A percentile compares a stretch with the other conserved stretches of the same genome.
phyloP scores from a whole-genome alignment of 805 yeast species.

The Lipomyces mesembrius region DNA sequence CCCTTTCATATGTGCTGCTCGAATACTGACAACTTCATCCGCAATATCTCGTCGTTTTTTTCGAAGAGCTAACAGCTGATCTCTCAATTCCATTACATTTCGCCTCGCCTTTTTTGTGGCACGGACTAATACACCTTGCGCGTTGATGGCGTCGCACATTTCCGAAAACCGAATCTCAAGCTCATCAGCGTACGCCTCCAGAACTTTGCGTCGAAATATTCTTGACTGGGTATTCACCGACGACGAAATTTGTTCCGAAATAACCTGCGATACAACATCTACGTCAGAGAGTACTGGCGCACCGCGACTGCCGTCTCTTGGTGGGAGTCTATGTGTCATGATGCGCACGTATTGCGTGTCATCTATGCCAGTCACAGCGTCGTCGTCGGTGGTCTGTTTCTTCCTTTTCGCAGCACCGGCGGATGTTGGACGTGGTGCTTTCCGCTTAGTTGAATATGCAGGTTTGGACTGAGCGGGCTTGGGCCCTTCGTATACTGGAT shows the following conservation, averaged over 20 bases:
- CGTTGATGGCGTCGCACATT: slow-evolving; percentile 31
- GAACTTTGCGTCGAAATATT: slow-evolving; percentile 11
- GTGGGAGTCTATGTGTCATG: slow-evolving; percentile 17
- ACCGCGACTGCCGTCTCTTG: slow-evolving; percentile 12
- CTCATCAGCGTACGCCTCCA: slow-evolving; percentile 31
- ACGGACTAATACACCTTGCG: slow-evolving; percentile 17
- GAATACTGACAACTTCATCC: slow-evolving; percentile 10
- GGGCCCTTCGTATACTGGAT: neutral
- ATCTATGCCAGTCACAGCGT: slow-evolving; percentile 2
- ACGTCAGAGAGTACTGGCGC: slow-evolving; percentile 25
- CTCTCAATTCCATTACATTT: slow-evolving; percentile 12
- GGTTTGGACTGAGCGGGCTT: neutral
- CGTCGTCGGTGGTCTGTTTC: neutral
- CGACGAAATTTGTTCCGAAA: slow-evolving; percentile 24
- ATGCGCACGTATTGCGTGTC: slow-evolving; percentile 15
- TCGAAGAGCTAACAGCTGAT: slow-evolving; percentile 25
- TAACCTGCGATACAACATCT: slow-evolving; percentile 30
- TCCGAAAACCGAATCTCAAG: slow-evolving; percentile 23
- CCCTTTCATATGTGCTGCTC: slow-evolving; percentile 15
- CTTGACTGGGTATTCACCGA: slow-evolving; percentile 3
- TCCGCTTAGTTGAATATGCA: neutral
- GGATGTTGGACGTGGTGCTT: neutral
- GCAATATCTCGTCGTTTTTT: slow-evolving; percentile 15
- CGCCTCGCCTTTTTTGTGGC: slow-evolving; percentile 15
- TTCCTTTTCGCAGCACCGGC: neutral